Percentiles rank a stretch among this genome's conserved stretches.
phyloP scores from a whole-genome alignment of 345 rosid genomes.

The Fremontodendron californicum region DNA sequence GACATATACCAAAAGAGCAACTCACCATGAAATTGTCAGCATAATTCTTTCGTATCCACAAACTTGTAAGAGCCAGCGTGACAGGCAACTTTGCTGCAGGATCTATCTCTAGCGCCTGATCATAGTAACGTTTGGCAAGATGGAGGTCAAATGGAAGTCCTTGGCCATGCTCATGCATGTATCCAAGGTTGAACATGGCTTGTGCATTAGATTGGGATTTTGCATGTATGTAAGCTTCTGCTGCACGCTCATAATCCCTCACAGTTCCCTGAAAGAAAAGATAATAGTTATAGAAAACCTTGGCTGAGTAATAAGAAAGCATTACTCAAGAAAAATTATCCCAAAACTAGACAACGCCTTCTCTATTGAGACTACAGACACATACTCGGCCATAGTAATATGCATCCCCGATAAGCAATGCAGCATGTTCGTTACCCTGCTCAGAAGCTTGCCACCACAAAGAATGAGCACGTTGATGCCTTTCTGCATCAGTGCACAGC shows the following conservation, averaged over 20 bases:
- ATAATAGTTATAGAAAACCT: not conserved
- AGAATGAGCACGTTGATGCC: constrained; percentile 89
- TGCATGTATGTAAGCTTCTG: constrained; percentile 98
- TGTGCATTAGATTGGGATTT: constrained; percentile 90
- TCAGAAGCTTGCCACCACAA: constrained; percentile 99
- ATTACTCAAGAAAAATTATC: not conserved
- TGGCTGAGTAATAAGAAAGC: not conserved
- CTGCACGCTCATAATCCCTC: constrained; percentile 91
- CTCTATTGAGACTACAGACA: not conserved
- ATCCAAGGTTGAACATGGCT: constrained; percentile 98
- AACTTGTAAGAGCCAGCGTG: constrained; percentile 74
- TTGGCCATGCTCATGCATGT: constrained; percentile 98
- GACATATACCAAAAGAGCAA: constrained; percentile 10
- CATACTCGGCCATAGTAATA: not conserved
- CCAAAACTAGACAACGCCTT: not conserved
- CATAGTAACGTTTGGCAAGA: constrained; percentile 95
- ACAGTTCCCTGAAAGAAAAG: constrained; percentile 61
- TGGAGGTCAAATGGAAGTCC: constrained; percentile 96
- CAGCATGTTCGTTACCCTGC: constrained; percentile 99
- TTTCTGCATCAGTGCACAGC: constrained; percentile 78
- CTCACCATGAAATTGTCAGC: constrained; percentile 72
- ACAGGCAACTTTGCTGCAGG: constrained; percentile 88
- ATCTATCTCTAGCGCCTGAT: constrained; percentile 77
- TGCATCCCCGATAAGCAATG: constrained; percentile 21
- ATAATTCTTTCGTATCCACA: constrained; percentile 85